Evolutionary conservation across 805 yeast genomes (phyloP), one percentile per base, ranked within the genome.

Genomic region (Sporopachydermia quercuum): DNA sequence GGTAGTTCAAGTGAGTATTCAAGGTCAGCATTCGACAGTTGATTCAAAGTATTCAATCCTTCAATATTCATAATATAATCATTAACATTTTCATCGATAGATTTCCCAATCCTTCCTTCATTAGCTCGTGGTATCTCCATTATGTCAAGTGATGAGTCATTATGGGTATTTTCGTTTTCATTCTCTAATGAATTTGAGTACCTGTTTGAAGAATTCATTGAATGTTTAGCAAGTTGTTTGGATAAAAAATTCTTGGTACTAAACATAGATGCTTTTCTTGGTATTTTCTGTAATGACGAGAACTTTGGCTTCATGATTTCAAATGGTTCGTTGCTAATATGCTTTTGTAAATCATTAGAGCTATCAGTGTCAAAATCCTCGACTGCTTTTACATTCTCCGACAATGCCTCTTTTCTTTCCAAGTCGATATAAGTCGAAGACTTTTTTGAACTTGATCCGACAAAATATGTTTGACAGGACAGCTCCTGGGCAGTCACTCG

Each of bases 401-500:
- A 23, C 13, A 23, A 8, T 8, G 30, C 30, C n/a, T 8, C 8
- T 8, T 23, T 23, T 8, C 30, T n/a, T 8, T 23, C n/a, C 30
- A 23, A 23, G 8, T 8, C 8, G 30, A 8, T 23, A 8, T 8
- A 23, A 8, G 30, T 8, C 13, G 30, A 23, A 8, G 30, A n/a
- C n/a, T 8, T n/a, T 23, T 23, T 8, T n/a, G n/a, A 23, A 8
- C 13, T 8, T 8, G 30, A 23, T 6, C 42, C 15, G 11, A 18
- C 15, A 38, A 47, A 45, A 33, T 39, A 47, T n/a, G 40, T 19
- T 35, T 36, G 37, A 19, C 16, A 19, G 34, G 51, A 40, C 19
- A 51, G 36, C 16, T 42, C 40, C 8, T 34, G 34, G 5, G 51
- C 47, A 3, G 48, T 18, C 35, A 44, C 44, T 8, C 60, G 48